Conservation (phyloP, 495 filamentous ascomycete genomes). For the Letharia lupina region DNA sequence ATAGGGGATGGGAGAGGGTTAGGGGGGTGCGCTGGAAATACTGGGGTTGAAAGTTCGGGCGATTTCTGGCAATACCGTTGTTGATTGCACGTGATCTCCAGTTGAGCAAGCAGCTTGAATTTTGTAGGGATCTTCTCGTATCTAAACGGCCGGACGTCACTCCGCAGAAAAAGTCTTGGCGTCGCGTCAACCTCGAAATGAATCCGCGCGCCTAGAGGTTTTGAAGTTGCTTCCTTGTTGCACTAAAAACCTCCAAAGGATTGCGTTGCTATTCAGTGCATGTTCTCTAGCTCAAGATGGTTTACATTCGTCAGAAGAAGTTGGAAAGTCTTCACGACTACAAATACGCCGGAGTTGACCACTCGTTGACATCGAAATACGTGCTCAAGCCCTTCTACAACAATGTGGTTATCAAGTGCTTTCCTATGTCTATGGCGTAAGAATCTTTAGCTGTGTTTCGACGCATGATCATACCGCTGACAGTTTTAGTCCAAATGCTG, state of each 20-base stretch:
- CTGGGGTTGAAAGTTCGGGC: too few relatives aligned
- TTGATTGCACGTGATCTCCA: too few relatives aligned
- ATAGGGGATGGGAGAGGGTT: too few relatives aligned
- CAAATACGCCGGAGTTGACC: conserved; percentile 86
- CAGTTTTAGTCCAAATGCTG: not conserved
- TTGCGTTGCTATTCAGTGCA: not conserved
- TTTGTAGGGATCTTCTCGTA: too few relatives aligned
- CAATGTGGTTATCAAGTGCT: conserved; percentile 84
- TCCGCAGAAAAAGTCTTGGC: conserved; percentile 3
- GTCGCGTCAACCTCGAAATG: conserved; percentile 1
- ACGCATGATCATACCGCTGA: not conserved
- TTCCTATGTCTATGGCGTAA: conserved; percentile 91
- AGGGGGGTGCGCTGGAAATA: too few relatives aligned
- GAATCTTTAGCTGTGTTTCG: not conserved
- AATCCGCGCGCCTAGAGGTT: not conserved
- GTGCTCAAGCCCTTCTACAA: conserved; percentile 96
- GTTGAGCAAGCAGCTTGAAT: too few relatives aligned
- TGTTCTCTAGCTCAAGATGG: conserved; percentile 38
- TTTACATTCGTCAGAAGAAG: conserved; percentile 87
- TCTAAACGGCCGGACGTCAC: not conserved
- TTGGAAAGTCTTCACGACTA: conserved; percentile 83
- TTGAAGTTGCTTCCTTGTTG: not conserved
- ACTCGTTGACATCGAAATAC: conserved; percentile 79
- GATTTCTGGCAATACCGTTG: too few relatives aligned
- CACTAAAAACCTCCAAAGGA: not conserved